Evolutionary conservation across 2,329 filamentous ascomycete species (phyloP).

Genomic region (Colletotrichum paranaense): DNA sequence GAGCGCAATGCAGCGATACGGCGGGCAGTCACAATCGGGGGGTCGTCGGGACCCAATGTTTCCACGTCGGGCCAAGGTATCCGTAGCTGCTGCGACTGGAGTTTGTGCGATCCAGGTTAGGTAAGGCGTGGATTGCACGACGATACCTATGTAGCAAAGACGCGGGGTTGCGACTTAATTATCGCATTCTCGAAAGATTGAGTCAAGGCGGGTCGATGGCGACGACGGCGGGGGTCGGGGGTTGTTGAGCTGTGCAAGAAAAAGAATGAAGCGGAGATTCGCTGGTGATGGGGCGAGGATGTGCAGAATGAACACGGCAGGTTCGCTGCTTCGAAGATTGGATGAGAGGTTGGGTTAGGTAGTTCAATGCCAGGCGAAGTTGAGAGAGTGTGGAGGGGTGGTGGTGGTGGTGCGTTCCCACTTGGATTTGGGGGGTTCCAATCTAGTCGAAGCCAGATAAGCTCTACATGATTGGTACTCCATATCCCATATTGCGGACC

Average conservation of each 20-base stretch:
- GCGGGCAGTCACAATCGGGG: constrained; percentile 5
- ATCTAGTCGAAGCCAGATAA: constrained; percentile 23
- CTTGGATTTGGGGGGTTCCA: neutral
- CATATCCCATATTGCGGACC: neutral
- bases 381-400: constrained; percentile 16
- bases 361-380: constrained; percentile 22
- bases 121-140: constrained; percentile 26
- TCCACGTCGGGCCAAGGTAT: constrained; percentile 25
- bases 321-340: constrained; percentile 20
- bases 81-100: constrained; percentile 14
- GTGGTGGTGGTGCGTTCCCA: constrained; percentile 7
- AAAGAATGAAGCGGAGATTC: neutral
- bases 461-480: constrained; percentile 11
- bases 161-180: constrained; percentile 27
- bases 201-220: neutral
- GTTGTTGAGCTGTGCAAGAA: neutral
- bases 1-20: constrained; percentile 19
- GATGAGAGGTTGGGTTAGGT: constrained; percentile 30
- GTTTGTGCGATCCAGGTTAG: constrained; percentile 30
- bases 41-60: constrained; percentile 17
- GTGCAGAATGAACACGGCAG: neutral
- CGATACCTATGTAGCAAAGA: constrained; percentile 2
- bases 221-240: neutral
- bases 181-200: constrained; percentile 15
- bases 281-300: neutral